Evolutionary conservation across 164 flowering plant genomes (phyloP).

Genomic region (Aristolochia contorta): DNA sequence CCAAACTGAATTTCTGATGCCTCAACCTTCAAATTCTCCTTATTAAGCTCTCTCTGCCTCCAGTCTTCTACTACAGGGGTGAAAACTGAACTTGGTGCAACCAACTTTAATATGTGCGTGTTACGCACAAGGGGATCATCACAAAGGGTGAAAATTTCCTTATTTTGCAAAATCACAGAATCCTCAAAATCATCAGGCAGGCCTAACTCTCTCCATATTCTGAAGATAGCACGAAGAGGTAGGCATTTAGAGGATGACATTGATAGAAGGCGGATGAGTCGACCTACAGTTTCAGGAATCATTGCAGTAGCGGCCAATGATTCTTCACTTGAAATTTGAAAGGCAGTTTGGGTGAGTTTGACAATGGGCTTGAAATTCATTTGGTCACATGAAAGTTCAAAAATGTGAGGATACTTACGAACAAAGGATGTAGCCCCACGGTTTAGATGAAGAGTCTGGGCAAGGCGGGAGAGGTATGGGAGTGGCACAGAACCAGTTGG

Average conservation of each 20-base stretch:
- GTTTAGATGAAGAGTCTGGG: slow-evolving; percentile 75
- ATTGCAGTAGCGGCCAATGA: slow-evolving; percentile 33
- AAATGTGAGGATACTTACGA: slow-evolving; percentile 70
- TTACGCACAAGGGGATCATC: slow-evolving; percentile 50
- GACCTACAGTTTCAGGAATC: slow-evolving; percentile 33
- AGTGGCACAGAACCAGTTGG: slow-evolving; percentile 44
- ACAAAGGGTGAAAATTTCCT: slow-evolving; percentile 36
- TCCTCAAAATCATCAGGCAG: slow-evolving; percentile 89
- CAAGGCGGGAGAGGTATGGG: slow-evolving; percentile 57
- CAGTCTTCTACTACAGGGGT: slow-evolving; percentile 55
- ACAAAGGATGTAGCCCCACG: slow-evolving; percentile 71
- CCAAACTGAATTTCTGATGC: slow-evolving; percentile 32
- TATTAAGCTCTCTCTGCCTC: slow-evolving; percentile 43
- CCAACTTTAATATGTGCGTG: slow-evolving; percentile 58
- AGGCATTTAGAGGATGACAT: slow-evolving; percentile 50
- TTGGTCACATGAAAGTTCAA: slow-evolving; percentile 39
- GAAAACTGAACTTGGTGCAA: slow-evolving; percentile 11
- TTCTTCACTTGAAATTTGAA: slow-evolving; percentile 30
- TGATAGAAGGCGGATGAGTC: slow-evolving; percentile 52
- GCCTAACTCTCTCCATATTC: slow-evolving; percentile 86
- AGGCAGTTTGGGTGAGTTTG: slow-evolving; percentile 46
- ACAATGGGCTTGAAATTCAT: slow-evolving; percentile 33
- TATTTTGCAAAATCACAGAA: slow-evolving; percentile 42
- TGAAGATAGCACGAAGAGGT: slow-evolving; percentile 78
- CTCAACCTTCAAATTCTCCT: slow-evolving; percentile 38